Conservation (phyloP, 371 early-diverging fungal genomes). For the Syncephalis plumigaleata region DNA sequence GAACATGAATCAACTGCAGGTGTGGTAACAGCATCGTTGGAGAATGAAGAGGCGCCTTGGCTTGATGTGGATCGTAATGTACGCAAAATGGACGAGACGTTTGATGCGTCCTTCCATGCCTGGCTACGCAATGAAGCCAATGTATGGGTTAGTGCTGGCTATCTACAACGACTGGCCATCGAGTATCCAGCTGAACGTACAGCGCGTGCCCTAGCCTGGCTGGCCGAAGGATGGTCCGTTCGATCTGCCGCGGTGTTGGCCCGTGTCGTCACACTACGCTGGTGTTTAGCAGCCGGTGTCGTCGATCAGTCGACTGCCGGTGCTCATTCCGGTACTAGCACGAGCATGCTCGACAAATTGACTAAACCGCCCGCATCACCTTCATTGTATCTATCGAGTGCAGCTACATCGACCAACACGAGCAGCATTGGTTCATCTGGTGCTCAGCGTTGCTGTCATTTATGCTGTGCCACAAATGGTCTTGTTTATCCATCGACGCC, state of each 20-base stretch:
- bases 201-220: slow-evolving; percentile 48
- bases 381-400: no score
- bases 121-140: slow-evolving; percentile 59
- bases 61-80: slow-evolving; percentile 43
- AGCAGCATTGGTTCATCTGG: no score
- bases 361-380: no score
- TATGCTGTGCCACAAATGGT: no score
- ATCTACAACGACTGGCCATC: slow-evolving; percentile 50
- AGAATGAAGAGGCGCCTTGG: slow-evolving; percentile 18
- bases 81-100: slow-evolving; percentile 45
- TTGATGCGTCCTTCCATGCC: slow-evolving; percentile 50
- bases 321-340: no score
- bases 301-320: background rate
- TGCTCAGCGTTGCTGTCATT: no score
- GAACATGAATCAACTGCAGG: no score
- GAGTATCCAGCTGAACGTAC: slow-evolving; percentile 49
- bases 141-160: slow-evolving; percentile 42
- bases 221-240: slow-evolving; percentile 46
- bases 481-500: no score
- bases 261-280: slow-evolving; percentile 43
- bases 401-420: no score
- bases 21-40: background rate
- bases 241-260: slow-evolving; percentile 40
- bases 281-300: slow-evolving; percentile 13
- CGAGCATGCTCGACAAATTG: no score